A percentile compares a stretch with the other conserved stretches of the same genome.
Conservation (phyloP, 495 filamentous ascomycete species). For the Daldinia childiae region DNA sequence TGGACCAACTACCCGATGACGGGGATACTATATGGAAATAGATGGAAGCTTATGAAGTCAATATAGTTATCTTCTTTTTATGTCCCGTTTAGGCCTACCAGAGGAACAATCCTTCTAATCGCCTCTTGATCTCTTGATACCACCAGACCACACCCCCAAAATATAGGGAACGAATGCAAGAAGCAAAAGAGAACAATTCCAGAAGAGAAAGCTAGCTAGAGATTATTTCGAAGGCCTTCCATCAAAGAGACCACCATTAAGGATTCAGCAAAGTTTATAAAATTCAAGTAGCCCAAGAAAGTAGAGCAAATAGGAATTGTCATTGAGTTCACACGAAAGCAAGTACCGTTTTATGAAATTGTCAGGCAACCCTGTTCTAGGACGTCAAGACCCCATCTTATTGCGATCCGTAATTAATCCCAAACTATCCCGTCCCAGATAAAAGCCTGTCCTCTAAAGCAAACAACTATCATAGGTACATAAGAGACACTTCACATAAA, state of each 20-base stretch:
- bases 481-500: background rate
- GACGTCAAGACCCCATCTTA: too few species aligned
- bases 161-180: background rate
- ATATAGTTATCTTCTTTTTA: background rate
- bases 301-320: background rate
- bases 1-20: slow-evolving; percentile 56
- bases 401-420: background rate
- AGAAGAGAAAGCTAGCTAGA: background rate
- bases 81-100: background rate
- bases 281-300: background rate
- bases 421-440: background rate
- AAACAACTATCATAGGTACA: background rate
- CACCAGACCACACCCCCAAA: background rate
- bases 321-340: too few species aligned
- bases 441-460: background rate
- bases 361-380: too few species aligned
- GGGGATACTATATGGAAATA: slow-evolving; percentile 37
- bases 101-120: background rate
- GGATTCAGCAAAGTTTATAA: background rate
- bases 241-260: background rate
- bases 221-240: background rate
- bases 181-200: background rate
- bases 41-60: background rate
- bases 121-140: too few species aligned
- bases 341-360: too few species aligned